These are phyloP conservation scores for Drosera capensis DNA, from an alignment of 148 eudicot species.

Conservation along the genomic window DNA sequence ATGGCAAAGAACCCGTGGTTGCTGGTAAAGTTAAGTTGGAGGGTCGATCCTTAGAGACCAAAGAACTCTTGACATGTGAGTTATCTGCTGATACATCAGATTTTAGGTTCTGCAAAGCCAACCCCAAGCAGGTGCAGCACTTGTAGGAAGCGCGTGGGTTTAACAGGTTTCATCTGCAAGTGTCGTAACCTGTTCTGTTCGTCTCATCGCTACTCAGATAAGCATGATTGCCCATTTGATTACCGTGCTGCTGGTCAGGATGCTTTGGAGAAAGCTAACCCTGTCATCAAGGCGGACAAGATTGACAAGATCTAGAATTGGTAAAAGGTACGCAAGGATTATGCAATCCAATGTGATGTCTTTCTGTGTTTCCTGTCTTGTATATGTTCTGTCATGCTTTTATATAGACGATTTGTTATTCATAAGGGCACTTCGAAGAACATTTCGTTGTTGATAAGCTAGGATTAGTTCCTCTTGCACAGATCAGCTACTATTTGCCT, in stretches of 20 bases:
- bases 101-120: slow-evolving; percentile 4
- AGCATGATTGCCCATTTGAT: slow-evolving; percentile 19
- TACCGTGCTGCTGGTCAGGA: slow-evolving; percentile 10
- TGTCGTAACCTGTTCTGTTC: slow-evolving; percentile 20
- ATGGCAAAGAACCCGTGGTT: slow-evolving; percentile 5
- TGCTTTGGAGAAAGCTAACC: slow-evolving; percentile 16
- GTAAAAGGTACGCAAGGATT: no score
- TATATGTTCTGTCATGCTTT: no score
- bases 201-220: slow-evolving; percentile 19
- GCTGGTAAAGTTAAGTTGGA: slow-evolving; percentile 1
- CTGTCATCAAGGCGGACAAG: slow-evolving; percentile 17
- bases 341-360: no score
- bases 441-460: no score
- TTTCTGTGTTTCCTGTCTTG: no score
- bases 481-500: no score
- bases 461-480: no score
- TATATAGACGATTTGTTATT: no score
- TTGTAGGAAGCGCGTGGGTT: slow-evolving; percentile 17
- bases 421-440: no score
- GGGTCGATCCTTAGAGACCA: slow-evolving; percentile 5
- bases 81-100: slow-evolving; percentile 4
- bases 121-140: slow-evolving; percentile 15
- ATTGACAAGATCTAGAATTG: slow-evolving; percentile 11
- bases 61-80: background rate
- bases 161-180: slow-evolving; percentile 17